phyloP scores from a whole-genome alignment of 306 rosid genomes.

The Quercus glauca region DNA sequence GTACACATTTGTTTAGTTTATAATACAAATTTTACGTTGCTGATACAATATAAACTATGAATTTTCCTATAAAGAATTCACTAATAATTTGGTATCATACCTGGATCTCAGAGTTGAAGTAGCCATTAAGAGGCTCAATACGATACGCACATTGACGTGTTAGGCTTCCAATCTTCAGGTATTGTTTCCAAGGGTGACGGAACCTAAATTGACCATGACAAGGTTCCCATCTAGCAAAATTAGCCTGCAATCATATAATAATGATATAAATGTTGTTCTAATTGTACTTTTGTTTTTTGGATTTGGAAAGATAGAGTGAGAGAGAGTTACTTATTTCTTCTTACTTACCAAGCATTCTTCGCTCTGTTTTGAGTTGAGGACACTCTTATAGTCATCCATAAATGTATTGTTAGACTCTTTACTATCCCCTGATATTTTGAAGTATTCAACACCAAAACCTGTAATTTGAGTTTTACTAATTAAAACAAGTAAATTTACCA shows the following conservation, averaged over 20 bases:
- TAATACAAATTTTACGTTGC: no score
- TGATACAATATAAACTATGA: no score
- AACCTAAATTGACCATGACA: slow-evolving; percentile 44
- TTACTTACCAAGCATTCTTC: slow-evolving; percentile 52
- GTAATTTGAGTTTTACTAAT: background rate
- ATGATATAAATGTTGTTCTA: no score
- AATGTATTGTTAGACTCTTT: slow-evolving; percentile 20
- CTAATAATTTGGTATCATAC: background rate
- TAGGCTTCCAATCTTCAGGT: slow-evolving; percentile 43
- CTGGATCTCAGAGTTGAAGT: slow-evolving; percentile 23
- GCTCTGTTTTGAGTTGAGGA: slow-evolving; percentile 42
- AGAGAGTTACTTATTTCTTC: no score
- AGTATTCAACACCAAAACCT: slow-evolving; percentile 48
- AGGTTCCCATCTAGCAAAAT: slow-evolving; percentile 65
- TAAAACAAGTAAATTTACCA: background rate
- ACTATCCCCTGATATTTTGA: slow-evolving; percentile 27
- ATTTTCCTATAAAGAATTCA: no score
- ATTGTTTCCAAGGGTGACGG: slow-evolving; percentile 55
- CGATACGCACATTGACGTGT: slow-evolving; percentile 46
- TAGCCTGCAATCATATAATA: slow-evolving; percentile 19
- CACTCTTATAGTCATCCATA: slow-evolving; percentile 43
- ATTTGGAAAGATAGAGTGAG: no score
- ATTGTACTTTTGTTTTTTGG: no score
- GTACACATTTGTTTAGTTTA: no score
- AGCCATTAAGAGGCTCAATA: slow-evolving; percentile 41